Conservation (phyloP, 192 early-diverging fungal genomes). For the Gigaspora rosea region DNA sequence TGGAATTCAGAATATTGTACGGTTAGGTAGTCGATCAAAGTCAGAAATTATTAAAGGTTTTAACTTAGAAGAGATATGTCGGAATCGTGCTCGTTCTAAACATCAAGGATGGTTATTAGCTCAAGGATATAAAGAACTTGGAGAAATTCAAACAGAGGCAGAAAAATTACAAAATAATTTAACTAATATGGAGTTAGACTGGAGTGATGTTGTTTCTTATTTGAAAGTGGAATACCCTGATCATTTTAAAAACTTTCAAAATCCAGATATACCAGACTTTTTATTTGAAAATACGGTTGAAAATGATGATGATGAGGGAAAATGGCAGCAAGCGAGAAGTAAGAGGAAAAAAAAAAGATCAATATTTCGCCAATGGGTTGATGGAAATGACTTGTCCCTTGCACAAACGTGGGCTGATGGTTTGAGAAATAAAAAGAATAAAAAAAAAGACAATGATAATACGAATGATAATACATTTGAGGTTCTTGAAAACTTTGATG, state of each 20-base stretch:
- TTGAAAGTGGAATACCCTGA: conserved; percentile 12
- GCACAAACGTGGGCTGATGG: not conserved
- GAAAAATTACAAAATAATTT: conserved; percentile 30
- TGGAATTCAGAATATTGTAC: conserved; percentile 43
- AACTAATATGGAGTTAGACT: not conserved
- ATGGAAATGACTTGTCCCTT: conserved; percentile 15
- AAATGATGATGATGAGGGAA: conserved; percentile 2
- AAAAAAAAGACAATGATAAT: not conserved
- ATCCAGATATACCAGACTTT: not conserved
- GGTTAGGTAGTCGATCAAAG: conserved; percentile 48
- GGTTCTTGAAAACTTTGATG: not conserved
- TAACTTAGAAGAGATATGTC: conserved; percentile 27
- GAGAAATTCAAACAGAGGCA: conserved; percentile 15
- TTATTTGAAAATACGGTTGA: not conserved
- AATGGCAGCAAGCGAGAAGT: conserved; percentile 2
- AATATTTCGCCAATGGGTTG: conserved; percentile 31
- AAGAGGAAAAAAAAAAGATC: not conserved
- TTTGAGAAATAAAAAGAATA: not conserved
- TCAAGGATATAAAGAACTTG: not conserved
- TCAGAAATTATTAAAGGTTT: conserved; percentile 35
- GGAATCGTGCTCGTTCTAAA: conserved; percentile 26
- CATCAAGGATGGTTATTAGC: conserved; percentile 25
- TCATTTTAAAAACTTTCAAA: conserved; percentile 22
- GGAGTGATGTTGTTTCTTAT: conserved; percentile 28
- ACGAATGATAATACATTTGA: not conserved